Base-by-base conservation (phyloP, 441 rosid species). In the Erodium texanum region DNA sequence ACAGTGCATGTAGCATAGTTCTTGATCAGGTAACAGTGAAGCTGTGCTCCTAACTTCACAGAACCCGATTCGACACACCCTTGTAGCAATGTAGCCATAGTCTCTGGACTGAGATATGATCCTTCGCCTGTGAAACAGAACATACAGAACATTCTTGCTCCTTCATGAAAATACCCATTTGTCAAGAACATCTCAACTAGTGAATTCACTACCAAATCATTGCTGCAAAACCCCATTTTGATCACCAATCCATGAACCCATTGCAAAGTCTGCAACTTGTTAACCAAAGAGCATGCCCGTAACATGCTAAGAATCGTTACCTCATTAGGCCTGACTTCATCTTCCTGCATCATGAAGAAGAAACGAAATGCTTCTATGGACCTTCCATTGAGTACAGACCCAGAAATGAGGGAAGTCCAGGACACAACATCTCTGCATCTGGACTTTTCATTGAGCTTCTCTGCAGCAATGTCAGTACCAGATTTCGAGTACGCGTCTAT, bases 331-430 rank as follows among this genome's bases (percentile, higher is more conserved):
- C 2, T 3, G 15, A 41, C 48, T 41, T 15, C 48, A 11, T 41
- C 48, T 41, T 41, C 48, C 9, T 41, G 48, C 48, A 41, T 41
- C 48, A 9, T 41, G 15, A 41, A 41, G 48, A 41, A 41, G 48
- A 41, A 41, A 9, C 48, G 48, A 1, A 41, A 11, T 7, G 48
- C 48, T 41, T 68, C 72, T 23, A 22, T 36, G n/a, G 65, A 24
- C 75, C 73, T 73, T 45, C 76, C 82, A 56, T 75, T 71, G 0
- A 75, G 43, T 29, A 76, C 75, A 8, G 54, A 75, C 8, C 80
- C 78, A 5, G 84, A 76, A 48, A 78, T 70, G 3, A 81, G 64
- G 0, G 78, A 74, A 65, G 75, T 78, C 82, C 82, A 78, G 14
- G 76, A 71, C 16, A 81, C 77, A 0, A 75, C 78, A 68, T 78